Evolutionary conservation across 2,329 filamentous ascomycete genomes (phyloP), one percentile per base, ranked within the genome.

Genomic region (Colletotrichum spaethianum): DNA sequence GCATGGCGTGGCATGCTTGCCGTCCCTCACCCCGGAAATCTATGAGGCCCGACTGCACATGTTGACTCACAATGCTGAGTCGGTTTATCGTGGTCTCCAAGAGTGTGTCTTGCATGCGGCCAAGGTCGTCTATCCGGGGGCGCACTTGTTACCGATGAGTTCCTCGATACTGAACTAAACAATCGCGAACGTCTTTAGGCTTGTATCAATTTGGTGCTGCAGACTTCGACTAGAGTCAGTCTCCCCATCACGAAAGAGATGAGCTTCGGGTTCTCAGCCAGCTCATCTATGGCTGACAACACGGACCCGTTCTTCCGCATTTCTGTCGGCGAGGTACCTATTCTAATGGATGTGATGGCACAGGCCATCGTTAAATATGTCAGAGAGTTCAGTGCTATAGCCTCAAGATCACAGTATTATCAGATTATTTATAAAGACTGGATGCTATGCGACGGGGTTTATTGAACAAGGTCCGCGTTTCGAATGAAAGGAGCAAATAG

Each of bases 241-340:
- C 55, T 57, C 9, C 55, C 33, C 12, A 57, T 57, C 9, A 57
- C 55, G 3, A 57, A 57, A 57, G 55, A 31, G 31, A 31, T 57
- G 33, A 57, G 55, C 55, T 57, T 57, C 12, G 33, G 55, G 31
- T 57, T 57, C 40, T 57, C 33, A 40, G 55, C 55, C 33, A 57
- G 55, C 55, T 57, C 33, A 4, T 57, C 55, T 20, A 57, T 57
- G 33, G 55, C 55, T 16, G 33, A 57, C n/a, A 57, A 40, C 18
- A 57, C 33, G 31, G 55, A 57, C 31, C 55, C 33, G 18, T 57
- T 57, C 31, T 14, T 57, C 31, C 33, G 33, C 2, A 57, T 57
- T 40, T 57, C 55, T 23, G 55, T 57, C 23, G 33, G 55, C 7
- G 23, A 48, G 18, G 44, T 48, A 8, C 44, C 44, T 20, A 48